These are phyloP conservation scores for Ilyonectria destructans DNA, from an alignment of 2,329 filamentous ascomycete species.

Conservation along the genomic window DNA sequence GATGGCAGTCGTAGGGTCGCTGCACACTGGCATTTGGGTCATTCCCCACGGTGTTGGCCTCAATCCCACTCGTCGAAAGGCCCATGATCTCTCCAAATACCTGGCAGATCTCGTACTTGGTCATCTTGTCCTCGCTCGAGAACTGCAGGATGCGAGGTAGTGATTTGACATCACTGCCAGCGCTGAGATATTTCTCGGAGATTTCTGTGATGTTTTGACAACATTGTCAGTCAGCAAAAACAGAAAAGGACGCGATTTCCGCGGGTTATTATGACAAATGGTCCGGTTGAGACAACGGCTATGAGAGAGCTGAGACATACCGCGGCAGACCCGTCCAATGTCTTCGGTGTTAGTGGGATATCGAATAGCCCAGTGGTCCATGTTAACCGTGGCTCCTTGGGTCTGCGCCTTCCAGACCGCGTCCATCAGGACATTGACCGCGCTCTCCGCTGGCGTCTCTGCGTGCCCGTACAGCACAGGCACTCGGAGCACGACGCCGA, in stretches of 20 bases:
- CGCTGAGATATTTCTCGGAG: constrained; percentile 76
- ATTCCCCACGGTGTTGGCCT: constrained; percentile 80
- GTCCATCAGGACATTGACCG: constrained; percentile 87
- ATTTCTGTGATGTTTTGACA: constrained; percentile 68
- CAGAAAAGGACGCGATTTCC: constrained; percentile 4
- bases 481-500: constrained; percentile 82
- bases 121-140: constrained; percentile 87
- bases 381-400: constrained; percentile 74
- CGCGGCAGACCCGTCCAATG: constrained; percentile 82
- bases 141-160: constrained; percentile 86
- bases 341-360: constrained; percentile 94
- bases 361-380: constrained; percentile 89
- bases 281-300: constrained; percentile 25
- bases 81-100: constrained; percentile 86
- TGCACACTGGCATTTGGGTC: constrained; percentile 81
- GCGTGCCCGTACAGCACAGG: constrained; percentile 89
- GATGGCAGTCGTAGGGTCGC: constrained; percentile 89
- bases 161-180: constrained; percentile 62
- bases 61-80: constrained; percentile 78
- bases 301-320: constrained; percentile 58
- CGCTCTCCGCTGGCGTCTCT: constrained; percentile 81
- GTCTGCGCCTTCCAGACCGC: constrained; percentile 82
- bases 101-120: constrained; percentile 92
- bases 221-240: constrained; percentile 4
- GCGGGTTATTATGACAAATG: background rate